Base-by-base conservation (phyloP, 352 stramenopile species). In the Thalassiosira sp. region DNA sequence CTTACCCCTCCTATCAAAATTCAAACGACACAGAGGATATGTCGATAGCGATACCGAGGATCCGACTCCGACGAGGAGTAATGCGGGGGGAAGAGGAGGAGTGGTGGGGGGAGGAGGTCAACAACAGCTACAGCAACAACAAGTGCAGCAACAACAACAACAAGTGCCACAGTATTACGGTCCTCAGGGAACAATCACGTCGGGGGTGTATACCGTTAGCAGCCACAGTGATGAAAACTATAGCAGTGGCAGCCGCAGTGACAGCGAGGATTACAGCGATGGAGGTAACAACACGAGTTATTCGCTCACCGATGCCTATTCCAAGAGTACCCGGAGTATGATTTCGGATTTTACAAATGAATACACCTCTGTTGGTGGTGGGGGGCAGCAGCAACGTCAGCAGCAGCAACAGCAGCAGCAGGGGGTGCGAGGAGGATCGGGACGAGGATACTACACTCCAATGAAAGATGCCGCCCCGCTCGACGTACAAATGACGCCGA, bases 41-140 rank as follows among this genome's bases (percentile, higher is more conserved):
- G 15, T 54, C 10, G 46, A 54, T n/a, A 54, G 22, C 16, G 46
- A 54, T 18, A 54, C 31, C 22, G 46, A 54, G n/a, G 43, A 22
- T 22, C 46, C 46, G 2, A 54, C 46, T 1, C 46, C 46, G 5
- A 54, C 22, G 20, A 31, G 18, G 18, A 54, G 46, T 10, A 54
- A 54, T 33, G 6, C 33, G 42, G 35, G 35, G 3, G 35, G 35
- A n/a, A n/a, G 5, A 54, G 8, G 20, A 31, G 18, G 18, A 54
- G 46, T 10, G 33, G 33, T 33, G 6, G 31, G 42, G 35, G 35
- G 3, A 13, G 35, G n/a, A n/a, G n/a, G n/a, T n/a, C n/a, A 37
- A 10, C 31, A 37, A 37, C 3, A 37, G 8, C 31, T 37, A 8
- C 31, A 37, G 3, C 31, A 8, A 8, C 31, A 37, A 10, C 8